Evolutionary conservation across 495 filamentous ascomycete genomes (phyloP).

Genomic region (Usnea hakonensis): DNA sequence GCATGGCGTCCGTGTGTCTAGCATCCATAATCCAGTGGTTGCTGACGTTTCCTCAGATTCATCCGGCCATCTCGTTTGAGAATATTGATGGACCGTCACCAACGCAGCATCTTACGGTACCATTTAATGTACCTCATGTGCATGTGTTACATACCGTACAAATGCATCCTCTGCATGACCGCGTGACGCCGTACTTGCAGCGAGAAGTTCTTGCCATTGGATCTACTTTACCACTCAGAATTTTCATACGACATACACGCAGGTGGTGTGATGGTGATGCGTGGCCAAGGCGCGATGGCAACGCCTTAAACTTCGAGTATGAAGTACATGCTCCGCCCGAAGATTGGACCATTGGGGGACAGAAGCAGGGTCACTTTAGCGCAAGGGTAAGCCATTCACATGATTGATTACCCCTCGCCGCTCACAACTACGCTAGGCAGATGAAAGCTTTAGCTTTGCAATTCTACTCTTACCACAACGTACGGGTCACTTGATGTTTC

Average conservation of each 20-base stretch:
- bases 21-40: neutral
- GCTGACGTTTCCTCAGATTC: constrained; percentile 26
- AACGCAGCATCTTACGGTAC: constrained; percentile 41
- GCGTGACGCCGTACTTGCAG: constrained; percentile 26
- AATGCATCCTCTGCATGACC: constrained; percentile 36
- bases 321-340: constrained; percentile 71
- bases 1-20: constrained; percentile 37
- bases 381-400: constrained; percentile 29
- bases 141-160: constrained; percentile 71
- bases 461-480: constrained; percentile 72
- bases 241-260: constrained; percentile 69
- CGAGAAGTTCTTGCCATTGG: constrained; percentile 48
- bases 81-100: constrained; percentile 28
- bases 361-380: constrained; percentile 67
- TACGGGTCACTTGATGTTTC: constrained; percentile 67
- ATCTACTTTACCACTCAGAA: constrained; percentile 60
- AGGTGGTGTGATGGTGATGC: constrained; percentile 65
- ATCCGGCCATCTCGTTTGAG: constrained; percentile 34
- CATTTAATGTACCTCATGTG: constrained; percentile 78
- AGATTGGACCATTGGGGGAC: constrained; percentile 77
- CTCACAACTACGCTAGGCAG: constrained; percentile 30
- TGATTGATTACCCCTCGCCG: constrained; percentile 26
- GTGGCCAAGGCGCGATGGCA: constrained; percentile 29
- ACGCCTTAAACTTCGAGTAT: constrained; percentile 70
- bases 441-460: constrained; percentile 43